Evolutionary conservation across 2,329 filamentous ascomycete species (phyloP), one percentile per base, ranked within the genome.

Genomic region (Phialocephala sp.): DNA sequence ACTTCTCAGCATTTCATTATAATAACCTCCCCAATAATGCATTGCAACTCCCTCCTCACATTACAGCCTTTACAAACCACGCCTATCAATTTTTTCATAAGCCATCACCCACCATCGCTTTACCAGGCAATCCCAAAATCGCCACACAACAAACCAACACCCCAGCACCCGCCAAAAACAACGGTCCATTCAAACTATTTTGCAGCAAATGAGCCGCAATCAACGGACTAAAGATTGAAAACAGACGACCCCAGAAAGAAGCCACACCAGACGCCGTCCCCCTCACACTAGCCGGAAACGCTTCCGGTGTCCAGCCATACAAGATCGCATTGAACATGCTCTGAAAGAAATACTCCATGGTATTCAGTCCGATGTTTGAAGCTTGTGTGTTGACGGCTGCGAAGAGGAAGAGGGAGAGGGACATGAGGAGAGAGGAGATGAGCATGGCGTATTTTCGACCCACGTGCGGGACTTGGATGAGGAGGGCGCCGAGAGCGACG

Each of bases 221-320:
- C 43, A 87, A 71, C 0, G 86, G 86, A 43, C 83, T 84, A 18
- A 88, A 80, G 54, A 88, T 87, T 11, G 84, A 83, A 68, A 86
- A 86, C 27, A 88, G 62, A 1, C 86, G 75, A 1, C 86, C 86
- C 84, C 84, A 87, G 71, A 87, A 88, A 66, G 83, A 84, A 1
- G 85, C 84, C 14, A 87, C 67, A 0, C 86, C 86, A 69, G 82
- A 84, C 0, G 86, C 77, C 0, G 82, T 85, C 4, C 83, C 84
- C 41, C 83, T 74, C 18, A 85, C 80, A 0, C 80, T 79, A 2
- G 83, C 82, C 0, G 83, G 81, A 66, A 72, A 73, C 4, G 65
- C 64, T 62, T 72, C 70, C 0, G 71, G 70, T 12, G 71, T 69
- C 66, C 67, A 72, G 2, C 67, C 70, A 43, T 72, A 72, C 2